phyloP scores from a whole-genome alignment of 1,139 yeast species.

The Candida sojae region DNA sequence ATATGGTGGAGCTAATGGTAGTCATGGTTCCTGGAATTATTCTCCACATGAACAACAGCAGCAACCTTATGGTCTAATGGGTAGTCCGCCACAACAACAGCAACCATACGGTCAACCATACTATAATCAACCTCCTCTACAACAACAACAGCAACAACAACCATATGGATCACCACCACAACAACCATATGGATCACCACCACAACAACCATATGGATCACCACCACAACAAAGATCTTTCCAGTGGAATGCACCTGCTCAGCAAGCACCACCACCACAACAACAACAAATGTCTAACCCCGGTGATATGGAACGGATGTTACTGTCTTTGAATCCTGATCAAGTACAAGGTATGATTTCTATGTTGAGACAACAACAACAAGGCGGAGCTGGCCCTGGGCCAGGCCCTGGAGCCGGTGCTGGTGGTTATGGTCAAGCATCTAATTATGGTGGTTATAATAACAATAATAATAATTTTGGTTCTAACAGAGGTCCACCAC shows the following conservation, averaged over 20 bases:
- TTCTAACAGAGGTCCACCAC: conserved; percentile 8
- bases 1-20: conserved; percentile 1
- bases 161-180: conserved; percentile 9
- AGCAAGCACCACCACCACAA: conserved; percentile 8
- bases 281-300: conserved; percentile 7
- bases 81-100: conserved; percentile 7
- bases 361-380: conserved; percentile 29
- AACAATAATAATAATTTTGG: conserved; percentile 1
- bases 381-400: background rate
- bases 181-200: conserved; percentile 8
- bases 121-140: conserved; percentile 4
- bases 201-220: conserved; percentile 11
- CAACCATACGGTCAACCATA: conserved; percentile 10
- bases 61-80: conserved; percentile 10
- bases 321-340: conserved; percentile 54
- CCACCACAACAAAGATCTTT: conserved; percentile 10
- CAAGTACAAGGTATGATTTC: conserved; percentile 52
- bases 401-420: too few relatives aligned
- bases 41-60: conserved; percentile 10
- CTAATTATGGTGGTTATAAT: conserved; percentile 1
- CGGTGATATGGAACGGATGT: conserved; percentile 25
- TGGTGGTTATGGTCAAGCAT: background rate
- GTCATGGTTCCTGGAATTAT: conserved; percentile 8
- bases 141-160: conserved; percentile 4
- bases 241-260: conserved; percentile 12